phyloP scores from a whole-genome alignment of 2,329 filamentous ascomycete genomes.

The Verticillium alfalfae region DNA sequence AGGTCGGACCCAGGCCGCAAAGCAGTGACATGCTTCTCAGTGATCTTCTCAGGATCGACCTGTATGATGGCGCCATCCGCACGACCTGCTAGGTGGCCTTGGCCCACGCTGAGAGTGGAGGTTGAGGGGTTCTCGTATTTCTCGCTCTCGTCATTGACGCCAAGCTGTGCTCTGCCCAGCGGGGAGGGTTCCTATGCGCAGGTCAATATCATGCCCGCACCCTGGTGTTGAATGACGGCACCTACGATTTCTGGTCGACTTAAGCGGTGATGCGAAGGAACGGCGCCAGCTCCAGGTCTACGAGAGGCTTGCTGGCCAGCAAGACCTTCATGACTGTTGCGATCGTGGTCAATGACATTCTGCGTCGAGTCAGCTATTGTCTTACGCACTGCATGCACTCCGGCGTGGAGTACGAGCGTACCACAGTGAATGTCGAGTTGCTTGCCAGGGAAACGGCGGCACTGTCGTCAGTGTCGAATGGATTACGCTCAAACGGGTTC shows the following conservation, averaged over 20 bases:
- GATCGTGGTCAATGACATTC: slow-evolving; percentile 5
- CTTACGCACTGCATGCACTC: background rate
- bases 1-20: slow-evolving; percentile 4
- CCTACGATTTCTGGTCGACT: slow-evolving; percentile 11
- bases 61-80: slow-evolving; percentile 4
- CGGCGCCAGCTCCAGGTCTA: background rate
- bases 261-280: slow-evolving; percentile 5
- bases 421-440: slow-evolving; percentile 13
- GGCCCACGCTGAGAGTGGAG: background rate
- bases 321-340: background rate
- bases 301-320: background rate
- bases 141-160: slow-evolving; percentile 4
- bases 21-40: slow-evolving; percentile 8
- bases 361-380: background rate
- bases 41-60: slow-evolving; percentile 6
- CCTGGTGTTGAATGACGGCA: background rate
- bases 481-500: slow-evolving; percentile 11
- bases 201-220: background rate
- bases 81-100: background rate
- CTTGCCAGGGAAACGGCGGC: slow-evolving; percentile 8
- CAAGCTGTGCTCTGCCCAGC: slow-evolving; percentile 5
- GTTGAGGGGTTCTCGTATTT: slow-evolving; percentile 4
- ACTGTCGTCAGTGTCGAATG: slow-evolving; percentile 12
- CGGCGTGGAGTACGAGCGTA: background rate
- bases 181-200: slow-evolving; percentile 8